Evolutionary conservation across 257 asterid genomes (phyloP), one percentile per base, ranked within the genome.

Genomic region (Ligustrum vulgare): DNA sequence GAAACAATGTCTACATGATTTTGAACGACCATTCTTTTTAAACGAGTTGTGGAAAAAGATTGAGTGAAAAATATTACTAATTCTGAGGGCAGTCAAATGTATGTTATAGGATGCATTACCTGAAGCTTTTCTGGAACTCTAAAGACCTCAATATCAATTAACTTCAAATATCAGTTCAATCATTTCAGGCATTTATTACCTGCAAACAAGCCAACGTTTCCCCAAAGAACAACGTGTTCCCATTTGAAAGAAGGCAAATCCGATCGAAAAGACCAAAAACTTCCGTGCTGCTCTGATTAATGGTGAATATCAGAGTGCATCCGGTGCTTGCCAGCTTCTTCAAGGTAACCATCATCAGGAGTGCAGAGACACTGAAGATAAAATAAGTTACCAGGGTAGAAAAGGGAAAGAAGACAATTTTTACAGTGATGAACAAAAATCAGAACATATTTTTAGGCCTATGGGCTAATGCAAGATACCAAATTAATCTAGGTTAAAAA

Each of bases 191-290:
- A 60, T 25, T 60, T 54, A 65, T 83, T 86, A 95, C 99, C 99
- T 95, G 98, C 90, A 95, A 89, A 80, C 99, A 95, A 79, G 98
- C 89, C 74, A 95, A 87, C 54, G 99, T 95, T 89, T 95, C 99
- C 79, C 99, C 99, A 72, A 95, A 95, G 88, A 95, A 95, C 87
- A 95, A 81, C 3, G 97, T 95, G 86, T 95, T 95, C 78, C 99
- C 99, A 83, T 91, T 91, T 60, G 99, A 93, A 78, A 95, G 99
- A 83, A 95, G 97, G 84, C 99, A 95, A 74, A 95, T 95, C 72
- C 96, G 84, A 83, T 95, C 99, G 56, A 95, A 95, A 82, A 95
- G 98, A 82, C 99, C 99, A 85, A 95, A 95, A 32, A 95, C 99
- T 86, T 95, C 99, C 2, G 99, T 93, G 88, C 98, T 95, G 89